These are phyloP conservation scores for Cylindrodendrum hubeiense DNA, from an alignment of 2,329 filamentous ascomycete genomes.

Conservation along the genomic window DNA sequence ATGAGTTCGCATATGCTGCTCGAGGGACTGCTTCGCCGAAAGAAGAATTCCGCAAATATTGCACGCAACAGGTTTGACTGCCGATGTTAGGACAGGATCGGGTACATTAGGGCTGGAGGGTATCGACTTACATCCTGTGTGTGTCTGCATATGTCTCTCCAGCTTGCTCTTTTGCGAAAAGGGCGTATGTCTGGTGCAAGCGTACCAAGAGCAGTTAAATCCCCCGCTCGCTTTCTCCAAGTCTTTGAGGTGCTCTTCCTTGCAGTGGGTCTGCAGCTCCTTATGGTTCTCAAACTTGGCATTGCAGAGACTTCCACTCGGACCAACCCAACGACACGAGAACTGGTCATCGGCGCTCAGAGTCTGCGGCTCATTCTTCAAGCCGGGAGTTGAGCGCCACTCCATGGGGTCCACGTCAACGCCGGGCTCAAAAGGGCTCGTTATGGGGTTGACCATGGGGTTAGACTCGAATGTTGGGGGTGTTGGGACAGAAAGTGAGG, in stretches of 20 bases:
- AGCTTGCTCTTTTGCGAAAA: slow-evolving; percentile 74
- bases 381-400: neutral
- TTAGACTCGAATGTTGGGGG: slow-evolving; percentile 45
- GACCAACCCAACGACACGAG: slow-evolving; percentile 50
- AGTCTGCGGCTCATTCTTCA: neutral
- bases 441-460: slow-evolving; percentile 29
- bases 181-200: slow-evolving; percentile 65
- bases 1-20: slow-evolving; percentile 76
- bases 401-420: slow-evolving; percentile 4
- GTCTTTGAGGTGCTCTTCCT: slow-evolving; percentile 60
- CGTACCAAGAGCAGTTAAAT: slow-evolving; percentile 68
- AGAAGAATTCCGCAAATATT: slow-evolving; percentile 67
- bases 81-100: slow-evolving; percentile 24
- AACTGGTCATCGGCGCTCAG: slow-evolving; percentile 42
- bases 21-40: slow-evolving; percentile 75
- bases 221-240: slow-evolving; percentile 59
- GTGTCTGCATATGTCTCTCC: slow-evolving; percentile 73
- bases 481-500: slow-evolving; percentile 45
- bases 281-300: slow-evolving; percentile 57
- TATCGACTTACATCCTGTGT: slow-evolving; percentile 69
- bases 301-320: slow-evolving; percentile 46
- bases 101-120: slow-evolving; percentile 15
- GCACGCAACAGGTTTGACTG: slow-evolving; percentile 72
- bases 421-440: slow-evolving; percentile 32
- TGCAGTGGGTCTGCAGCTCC: slow-evolving; percentile 68